Evolutionary conservation across 805 yeast genomes (phyloP).

Genomic region (Saturnispora gosingensis): DNA sequence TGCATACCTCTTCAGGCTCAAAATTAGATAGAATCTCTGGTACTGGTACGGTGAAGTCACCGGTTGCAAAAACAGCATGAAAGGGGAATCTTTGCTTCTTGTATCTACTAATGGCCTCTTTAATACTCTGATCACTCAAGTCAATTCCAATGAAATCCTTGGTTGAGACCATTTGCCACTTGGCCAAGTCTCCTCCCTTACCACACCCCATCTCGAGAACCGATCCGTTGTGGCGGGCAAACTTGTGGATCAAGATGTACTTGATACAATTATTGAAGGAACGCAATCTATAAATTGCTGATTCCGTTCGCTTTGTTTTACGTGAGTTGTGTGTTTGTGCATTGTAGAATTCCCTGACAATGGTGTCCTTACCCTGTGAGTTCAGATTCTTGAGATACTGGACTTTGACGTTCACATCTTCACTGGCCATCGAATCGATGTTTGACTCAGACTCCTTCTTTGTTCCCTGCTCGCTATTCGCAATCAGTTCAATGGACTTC

Average conservation of each 20-base stretch:
- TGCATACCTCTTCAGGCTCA: constrained; percentile 39
- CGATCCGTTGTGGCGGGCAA: constrained; percentile 42
- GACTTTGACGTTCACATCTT: constrained; percentile 16
- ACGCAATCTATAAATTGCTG: constrained; percentile 79
- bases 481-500: constrained; percentile 12
- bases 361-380: constrained; percentile 40
- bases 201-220: constrained; percentile 93
- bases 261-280: constrained; percentile 90
- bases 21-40: constrained; percentile 61
- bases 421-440: constrained; percentile 20
- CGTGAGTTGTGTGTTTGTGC: constrained; percentile 67
- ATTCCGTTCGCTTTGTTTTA: constrained; percentile 50
- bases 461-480: not conserved
- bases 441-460: constrained; percentile 7
- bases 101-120: constrained; percentile 76
- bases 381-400: constrained; percentile 27
- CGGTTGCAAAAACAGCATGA: constrained; percentile 71
- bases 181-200: constrained; percentile 93
- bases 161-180: constrained; percentile 70
- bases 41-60: constrained; percentile 71
- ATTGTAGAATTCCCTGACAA: constrained; percentile 80
- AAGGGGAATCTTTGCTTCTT: constrained; percentile 36
- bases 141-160: constrained; percentile 84
- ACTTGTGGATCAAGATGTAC: constrained; percentile 70
- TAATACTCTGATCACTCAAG: constrained; percentile 78